Evolutionary conservation across 805 yeast species (phyloP).

Genomic region (Ogataea ganodermae): DNA sequence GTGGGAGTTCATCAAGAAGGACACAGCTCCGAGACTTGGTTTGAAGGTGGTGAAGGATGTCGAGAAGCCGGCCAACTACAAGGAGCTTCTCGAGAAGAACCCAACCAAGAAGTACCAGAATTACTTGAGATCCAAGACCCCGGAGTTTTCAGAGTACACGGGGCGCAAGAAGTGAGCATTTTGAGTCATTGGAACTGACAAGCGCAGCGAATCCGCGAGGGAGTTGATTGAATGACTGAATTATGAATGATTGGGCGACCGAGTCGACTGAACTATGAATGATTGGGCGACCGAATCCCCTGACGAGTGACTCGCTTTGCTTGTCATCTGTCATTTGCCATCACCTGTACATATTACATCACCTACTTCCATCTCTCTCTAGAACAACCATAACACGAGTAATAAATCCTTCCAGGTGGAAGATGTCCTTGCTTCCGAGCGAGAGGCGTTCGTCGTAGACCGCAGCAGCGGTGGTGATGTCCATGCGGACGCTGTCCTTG

Average conservation of each 20-base stretch:
- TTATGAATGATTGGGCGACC: background rate
- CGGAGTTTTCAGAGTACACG: slow-evolving; percentile 48
- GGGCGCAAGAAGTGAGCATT: slow-evolving; percentile 31
- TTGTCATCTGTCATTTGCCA: background rate
- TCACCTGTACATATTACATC: background rate
- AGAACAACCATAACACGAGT: slow-evolving; percentile 83
- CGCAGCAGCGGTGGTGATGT: slow-evolving; percentile 61
- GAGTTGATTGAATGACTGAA: background rate
- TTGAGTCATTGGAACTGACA: too few relatives aligned
- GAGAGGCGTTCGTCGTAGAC: slow-evolving; percentile 82
- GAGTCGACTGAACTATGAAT: too few relatives aligned
- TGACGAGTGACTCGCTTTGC: background rate
- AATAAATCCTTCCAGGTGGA: slow-evolving; percentile 91
- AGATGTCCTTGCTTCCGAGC: slow-evolving; percentile 84
- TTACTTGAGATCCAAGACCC: slow-evolving; percentile 48
- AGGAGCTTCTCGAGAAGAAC: slow-evolving; percentile 51
- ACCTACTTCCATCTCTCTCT: slow-evolving; percentile 40
- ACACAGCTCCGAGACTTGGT: slow-evolving; percentile 71
- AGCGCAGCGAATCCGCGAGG: background rate
- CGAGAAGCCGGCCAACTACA: slow-evolving; percentile 52
- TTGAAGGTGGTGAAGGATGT: slow-evolving; percentile 51
- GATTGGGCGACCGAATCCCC: too few relatives aligned
- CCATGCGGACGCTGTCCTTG: slow-evolving; percentile 37
- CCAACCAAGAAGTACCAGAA: slow-evolving; percentile 71
- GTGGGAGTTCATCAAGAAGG: slow-evolving; percentile 75